A percentile compares a stretch with the other conserved stretches of the same genome.
phyloP scores from a whole-genome alignment of 345 rosid genomes.

The Reutealis trisperma region DNA sequence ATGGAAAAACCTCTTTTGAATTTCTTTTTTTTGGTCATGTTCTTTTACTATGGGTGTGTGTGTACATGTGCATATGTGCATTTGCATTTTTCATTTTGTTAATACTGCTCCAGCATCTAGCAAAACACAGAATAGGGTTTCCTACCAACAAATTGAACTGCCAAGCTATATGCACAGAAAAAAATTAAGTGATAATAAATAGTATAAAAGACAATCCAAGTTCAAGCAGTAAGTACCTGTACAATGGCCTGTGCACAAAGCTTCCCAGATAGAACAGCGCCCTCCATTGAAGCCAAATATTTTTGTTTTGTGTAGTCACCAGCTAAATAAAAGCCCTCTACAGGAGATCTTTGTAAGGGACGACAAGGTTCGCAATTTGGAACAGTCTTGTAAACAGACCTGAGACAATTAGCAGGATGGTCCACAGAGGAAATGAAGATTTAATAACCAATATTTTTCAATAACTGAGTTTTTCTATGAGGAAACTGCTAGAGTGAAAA shows the following conservation, averaged over 20 bases:
- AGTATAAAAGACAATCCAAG: background rate
- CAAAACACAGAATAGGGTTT: background rate
- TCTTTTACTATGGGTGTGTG: background rate
- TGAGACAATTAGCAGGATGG: slow-evolving; percentile 32
- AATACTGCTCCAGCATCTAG: no score
- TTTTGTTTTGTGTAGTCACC: slow-evolving; percentile 97
- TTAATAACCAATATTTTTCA: background rate
- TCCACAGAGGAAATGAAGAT: slow-evolving; percentile 1
- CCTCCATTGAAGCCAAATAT: slow-evolving; percentile 98
- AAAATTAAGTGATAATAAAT: background rate
- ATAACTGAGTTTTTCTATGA: background rate
- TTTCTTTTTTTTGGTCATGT: no score
- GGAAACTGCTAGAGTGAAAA: background rate
- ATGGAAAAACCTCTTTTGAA: no score
- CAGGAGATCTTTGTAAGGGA: slow-evolving; percentile 86
- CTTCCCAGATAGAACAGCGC: slow-evolving; percentile 94
- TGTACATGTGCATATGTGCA: background rate
- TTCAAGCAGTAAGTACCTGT: slow-evolving; percentile 48
- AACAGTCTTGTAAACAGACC: slow-evolving; percentile 90
- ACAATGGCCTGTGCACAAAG: slow-evolving; percentile 79
- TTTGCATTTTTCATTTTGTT: background rate
- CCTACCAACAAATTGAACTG: background rate
- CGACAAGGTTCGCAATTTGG: slow-evolving; percentile 93
- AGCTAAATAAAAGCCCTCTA: slow-evolving; percentile 83
- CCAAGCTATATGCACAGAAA: background rate